Conservation (phyloP, 2,329 filamentous ascomycete species). For the Podosphaera xanthii region DNA sequence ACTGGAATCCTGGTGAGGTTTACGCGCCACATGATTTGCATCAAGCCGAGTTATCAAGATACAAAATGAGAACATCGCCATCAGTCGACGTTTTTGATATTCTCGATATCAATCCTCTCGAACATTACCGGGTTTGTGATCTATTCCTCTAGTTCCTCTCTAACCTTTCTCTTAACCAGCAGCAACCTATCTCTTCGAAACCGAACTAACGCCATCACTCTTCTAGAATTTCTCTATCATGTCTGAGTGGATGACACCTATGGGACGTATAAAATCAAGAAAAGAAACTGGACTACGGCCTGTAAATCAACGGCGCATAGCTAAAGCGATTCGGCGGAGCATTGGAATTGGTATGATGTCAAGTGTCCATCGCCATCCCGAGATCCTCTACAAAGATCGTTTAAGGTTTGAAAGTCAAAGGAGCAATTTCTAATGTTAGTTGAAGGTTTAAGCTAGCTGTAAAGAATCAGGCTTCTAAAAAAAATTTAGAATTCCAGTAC, state of each 20-base stretch:
- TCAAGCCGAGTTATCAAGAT: constrained; percentile 58
- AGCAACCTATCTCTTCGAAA: not conserved
- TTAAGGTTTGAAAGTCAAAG: not conserved
- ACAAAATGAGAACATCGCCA: constrained; percentile 33
- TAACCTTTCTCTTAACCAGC: too few species aligned
- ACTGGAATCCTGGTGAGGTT: constrained; percentile 58
- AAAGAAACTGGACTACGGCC: constrained; percentile 56
- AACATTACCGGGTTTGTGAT: constrained; percentile 59
- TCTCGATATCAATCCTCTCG: constrained; percentile 55
- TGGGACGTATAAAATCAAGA: constrained; percentile 67
- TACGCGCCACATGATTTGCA: constrained; percentile 80
- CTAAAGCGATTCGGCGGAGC: constrained; percentile 73
- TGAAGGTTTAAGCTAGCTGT: too few species aligned
- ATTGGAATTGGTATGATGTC: constrained; percentile 85
- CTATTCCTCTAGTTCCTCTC: constrained; percentile 1
- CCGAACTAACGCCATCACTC: constrained; percentile 1
- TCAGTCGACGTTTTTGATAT: constrained; percentile 55
- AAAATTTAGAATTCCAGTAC: too few species aligned
- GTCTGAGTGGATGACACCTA: constrained; percentile 64
- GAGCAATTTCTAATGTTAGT: too few species aligned
- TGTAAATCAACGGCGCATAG: constrained; percentile 79
- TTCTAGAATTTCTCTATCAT: constrained; percentile 75
- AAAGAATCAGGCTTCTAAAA: too few species aligned
- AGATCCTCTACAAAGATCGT: constrained; percentile 30
- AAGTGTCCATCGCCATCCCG: constrained; percentile 71